Conservation (phyloP, 108 stramenopile species). For the Skeletonema costatum region DNA sequence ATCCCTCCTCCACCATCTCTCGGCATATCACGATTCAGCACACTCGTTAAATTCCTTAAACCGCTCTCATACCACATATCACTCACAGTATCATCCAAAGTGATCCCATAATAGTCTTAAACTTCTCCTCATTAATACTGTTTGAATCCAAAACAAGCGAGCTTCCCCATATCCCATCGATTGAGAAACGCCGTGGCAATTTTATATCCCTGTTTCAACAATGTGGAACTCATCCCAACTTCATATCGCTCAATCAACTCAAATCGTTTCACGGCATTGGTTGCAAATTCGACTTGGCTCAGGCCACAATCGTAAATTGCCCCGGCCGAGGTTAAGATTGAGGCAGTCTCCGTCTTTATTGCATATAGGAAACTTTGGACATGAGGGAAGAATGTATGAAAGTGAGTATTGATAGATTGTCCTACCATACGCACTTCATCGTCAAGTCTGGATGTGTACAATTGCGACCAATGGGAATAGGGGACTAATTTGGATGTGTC, state of each 20-base stretch:
- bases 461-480: constrained; percentile 47
- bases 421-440: constrained; percentile 45
- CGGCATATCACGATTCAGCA: constrained; percentile 9
- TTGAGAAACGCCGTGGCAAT: constrained; percentile 41
- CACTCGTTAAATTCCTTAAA: constrained; percentile 34
- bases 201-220: constrained; percentile 45
- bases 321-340: constrained; percentile 33
- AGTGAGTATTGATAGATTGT: constrained; percentile 49
- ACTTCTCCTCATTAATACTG: constrained; percentile 1
- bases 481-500: constrained; percentile 23
- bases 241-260: constrained; percentile 53
- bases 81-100: constrained; percentile 42
- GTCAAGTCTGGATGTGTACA: constrained; percentile 42
- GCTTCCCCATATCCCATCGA: constrained; percentile 32
- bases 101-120: constrained; percentile 19
- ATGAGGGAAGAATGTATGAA: constrained; percentile 50
- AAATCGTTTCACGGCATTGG: constrained; percentile 22
- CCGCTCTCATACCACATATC: constrained; percentile 51
- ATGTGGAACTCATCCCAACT: constrained; percentile 46
- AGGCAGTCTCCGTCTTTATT: constrained; percentile 33
- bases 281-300: constrained; percentile 26
- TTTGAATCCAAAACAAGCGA: constrained; percentile 27
- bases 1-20: constrained; percentile 15
- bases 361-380: constrained; percentile 56
- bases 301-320: constrained; percentile 55